A percentile compares a stretch with the other conserved stretches of the same genome.
Conservation (phyloP, 179 eudicot species). For the Heliamphora pulchella region DNA sequence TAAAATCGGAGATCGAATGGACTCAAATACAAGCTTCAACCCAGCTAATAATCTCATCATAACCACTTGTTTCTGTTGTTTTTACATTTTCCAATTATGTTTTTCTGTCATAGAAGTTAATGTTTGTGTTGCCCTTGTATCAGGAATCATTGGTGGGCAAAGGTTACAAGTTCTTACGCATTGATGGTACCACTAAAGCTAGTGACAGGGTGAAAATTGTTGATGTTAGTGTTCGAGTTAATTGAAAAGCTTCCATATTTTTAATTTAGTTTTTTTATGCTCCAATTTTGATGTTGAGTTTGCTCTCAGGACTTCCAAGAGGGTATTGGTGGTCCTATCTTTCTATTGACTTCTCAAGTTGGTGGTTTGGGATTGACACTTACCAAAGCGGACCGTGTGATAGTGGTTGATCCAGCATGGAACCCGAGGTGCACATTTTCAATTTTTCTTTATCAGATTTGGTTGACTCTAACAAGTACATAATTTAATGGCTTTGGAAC, state of each 20-base stretch:
- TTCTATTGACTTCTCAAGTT: conserved; percentile 93
- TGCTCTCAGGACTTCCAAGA: conserved; percentile 82
- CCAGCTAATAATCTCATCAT: too few relatives aligned
- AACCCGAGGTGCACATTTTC: conserved; percentile 67
- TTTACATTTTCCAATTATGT: neutral
- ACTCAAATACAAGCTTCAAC: too few relatives aligned
- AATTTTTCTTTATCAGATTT: neutral
- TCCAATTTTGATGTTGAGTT: neutral
- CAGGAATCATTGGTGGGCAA: conserved; percentile 59
- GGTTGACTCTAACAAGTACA: neutral
- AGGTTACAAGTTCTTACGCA: conserved; percentile 67
- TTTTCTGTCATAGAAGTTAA: neutral
- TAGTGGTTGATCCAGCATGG: conserved; percentile 99
- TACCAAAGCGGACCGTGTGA: conserved; percentile 94
- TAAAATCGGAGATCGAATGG: too few relatives aligned
- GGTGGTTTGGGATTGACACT: conserved; percentile 98
- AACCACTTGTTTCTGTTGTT: neutral
- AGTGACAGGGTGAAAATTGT: conserved; percentile 75
- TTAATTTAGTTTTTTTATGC: neutral
- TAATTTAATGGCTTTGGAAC: neutral
- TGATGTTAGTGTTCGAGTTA: conserved; percentile 46
- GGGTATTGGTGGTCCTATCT: conserved; percentile 81
- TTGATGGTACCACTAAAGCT: conserved; percentile 94
- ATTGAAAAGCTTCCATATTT: conserved; percentile 7
- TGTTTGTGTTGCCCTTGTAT: conserved; percentile 13